These are phyloP conservation scores for Coemansia interrupta DNA, from an alignment of 192 early-diverging fungal species.

Conservation along the genomic window DNA sequence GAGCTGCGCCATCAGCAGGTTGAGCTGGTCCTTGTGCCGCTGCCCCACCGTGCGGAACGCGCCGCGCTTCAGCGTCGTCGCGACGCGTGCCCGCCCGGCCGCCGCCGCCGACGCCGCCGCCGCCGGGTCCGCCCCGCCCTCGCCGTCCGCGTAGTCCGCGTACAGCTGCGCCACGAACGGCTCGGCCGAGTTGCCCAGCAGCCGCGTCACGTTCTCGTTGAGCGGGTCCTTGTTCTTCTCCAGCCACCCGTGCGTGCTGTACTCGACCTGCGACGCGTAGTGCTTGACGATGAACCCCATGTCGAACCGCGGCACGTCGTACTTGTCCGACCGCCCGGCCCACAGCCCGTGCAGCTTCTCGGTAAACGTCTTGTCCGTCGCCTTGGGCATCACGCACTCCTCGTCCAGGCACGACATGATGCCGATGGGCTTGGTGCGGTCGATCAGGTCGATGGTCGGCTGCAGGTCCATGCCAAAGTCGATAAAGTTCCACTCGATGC, in stretches of 20 bases:
- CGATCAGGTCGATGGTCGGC: conserved; percentile 97
- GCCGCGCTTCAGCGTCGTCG: conserved; percentile 66
- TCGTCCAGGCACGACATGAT: conserved; percentile 95
- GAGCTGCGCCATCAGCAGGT: conserved; percentile 83
- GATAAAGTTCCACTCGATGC: conserved; percentile 97
- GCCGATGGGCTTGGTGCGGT: conserved; percentile 95
- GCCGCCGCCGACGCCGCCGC: background rate
- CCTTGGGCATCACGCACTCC: conserved; percentile 97
- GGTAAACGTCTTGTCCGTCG: conserved; percentile 90
- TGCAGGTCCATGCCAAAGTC: conserved; percentile 97
- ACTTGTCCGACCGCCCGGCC: conserved; percentile 85
- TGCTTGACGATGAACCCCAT: conserved; percentile 88
- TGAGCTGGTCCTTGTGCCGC: conserved; percentile 91
- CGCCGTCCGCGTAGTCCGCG: conserved; percentile 69
- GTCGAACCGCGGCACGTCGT: conserved; percentile 80
- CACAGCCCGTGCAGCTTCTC: conserved; percentile 88
- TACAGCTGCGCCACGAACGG: conserved; percentile 78
- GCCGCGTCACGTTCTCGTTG: conserved; percentile 87
- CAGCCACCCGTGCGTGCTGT: conserved; percentile 84
- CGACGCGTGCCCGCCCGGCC: conserved; percentile 19
- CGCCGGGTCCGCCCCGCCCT: conserved; percentile 7
- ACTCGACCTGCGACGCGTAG: conserved; percentile 95
- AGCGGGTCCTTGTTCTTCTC: conserved; percentile 99
- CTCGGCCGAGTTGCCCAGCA: conserved; percentile 79
- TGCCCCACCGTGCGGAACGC: conserved; percentile 92